Evolutionary conservation across 2,329 filamentous ascomycete species (phyloP), one percentile per base, ranked within the genome.

Genomic region (Epichloe hybrida): DNA sequence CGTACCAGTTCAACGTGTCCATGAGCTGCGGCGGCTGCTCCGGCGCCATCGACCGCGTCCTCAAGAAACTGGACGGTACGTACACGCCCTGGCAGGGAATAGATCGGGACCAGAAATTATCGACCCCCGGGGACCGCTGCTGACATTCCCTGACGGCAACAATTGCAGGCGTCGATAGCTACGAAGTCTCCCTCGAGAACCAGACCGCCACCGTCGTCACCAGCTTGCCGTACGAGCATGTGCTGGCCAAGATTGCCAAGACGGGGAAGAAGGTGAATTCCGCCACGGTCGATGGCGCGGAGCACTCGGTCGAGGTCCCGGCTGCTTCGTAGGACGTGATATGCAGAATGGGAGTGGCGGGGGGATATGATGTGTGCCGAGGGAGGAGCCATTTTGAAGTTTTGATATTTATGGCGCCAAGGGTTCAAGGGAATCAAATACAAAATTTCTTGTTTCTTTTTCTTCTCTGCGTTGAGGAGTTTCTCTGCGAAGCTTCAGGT

Each of bases 1-100:
- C 81, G 59, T 97, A 97, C 84, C 88, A 93, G 69, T 97, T 97
- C 77, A 83, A 90, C 70, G 81, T 97, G 68, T 77, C 74, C 70
- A 98, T 98, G 93, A 86, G 76, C 76, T 98, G 93, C 73, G 81
- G 87, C 66, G 93, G 93, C 68, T 98, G 93, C 83, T 96, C 90
- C 44, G 89, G 90, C 63, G 93, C 93, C 58, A 78, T 98, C 43
- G 86, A 95, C 71, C 80, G 89, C 49, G 89, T 96, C 44, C 81
- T 98, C 57, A 91, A 87, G 74, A 95, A 88, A 73, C 81, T 95
- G 2, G 85, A 94, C 20, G 89, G 90, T 95, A 65, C 57, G 79
- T 69, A 9, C 27, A 31, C 27, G 27, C 27, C 27, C 27, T 9
- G 27, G 8, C 8, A 31, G 27, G 27, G 27, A 3, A 3, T 7